These are phyloP conservation scores for Chloris gayana DNA, from an alignment of 176 grass and related monocot species.

Conservation along the genomic window DNA sequence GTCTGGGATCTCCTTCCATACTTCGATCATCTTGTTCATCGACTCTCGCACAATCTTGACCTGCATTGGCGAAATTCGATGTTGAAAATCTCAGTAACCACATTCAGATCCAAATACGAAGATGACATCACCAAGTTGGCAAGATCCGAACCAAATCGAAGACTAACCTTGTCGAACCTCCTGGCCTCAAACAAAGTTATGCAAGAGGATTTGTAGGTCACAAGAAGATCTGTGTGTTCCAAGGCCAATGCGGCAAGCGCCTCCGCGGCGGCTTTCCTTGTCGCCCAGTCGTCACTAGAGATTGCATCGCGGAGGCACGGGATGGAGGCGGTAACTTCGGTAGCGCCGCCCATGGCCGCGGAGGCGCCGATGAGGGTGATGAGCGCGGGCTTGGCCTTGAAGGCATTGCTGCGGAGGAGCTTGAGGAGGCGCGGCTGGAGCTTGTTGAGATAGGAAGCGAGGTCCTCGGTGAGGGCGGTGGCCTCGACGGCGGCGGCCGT, in stretches of 20 bases:
- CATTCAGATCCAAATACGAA: constrained; percentile 27
- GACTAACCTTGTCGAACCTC: constrained; percentile 83
- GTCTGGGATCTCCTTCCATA: constrained; percentile 90
- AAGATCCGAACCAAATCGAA: neutral
- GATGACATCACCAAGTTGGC: neutral
- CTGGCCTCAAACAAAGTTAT: constrained; percentile 80
- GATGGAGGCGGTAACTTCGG: constrained; percentile 56
- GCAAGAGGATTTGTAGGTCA: constrained; percentile 70
- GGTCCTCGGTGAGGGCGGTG: constrained; percentile 49
- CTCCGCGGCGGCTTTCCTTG: constrained; percentile 90
- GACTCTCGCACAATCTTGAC: constrained; percentile 96
- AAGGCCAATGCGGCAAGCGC: constrained; percentile 72
- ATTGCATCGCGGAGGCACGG: constrained; percentile 81
- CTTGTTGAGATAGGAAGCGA: constrained; percentile 72
- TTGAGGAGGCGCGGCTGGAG: constrained; percentile 83
- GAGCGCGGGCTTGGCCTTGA: constrained; percentile 92
- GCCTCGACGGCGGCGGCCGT: constrained; percentile 79
- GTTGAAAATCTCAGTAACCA: neutral
- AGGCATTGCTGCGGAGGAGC: constrained; percentile 93
- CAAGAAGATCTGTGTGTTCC: constrained; percentile 73
- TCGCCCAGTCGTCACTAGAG: constrained; percentile 80
- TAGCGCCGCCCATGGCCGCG: constrained; percentile 46
- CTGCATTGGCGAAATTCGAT: constrained; percentile 55
- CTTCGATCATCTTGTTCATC: constrained; percentile 88
- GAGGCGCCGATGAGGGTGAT: constrained; percentile 76